Base-by-base conservation (phyloP, 2,329 filamentous ascomycete genomes). In the Colletotrichum nymphaeae region DNA sequence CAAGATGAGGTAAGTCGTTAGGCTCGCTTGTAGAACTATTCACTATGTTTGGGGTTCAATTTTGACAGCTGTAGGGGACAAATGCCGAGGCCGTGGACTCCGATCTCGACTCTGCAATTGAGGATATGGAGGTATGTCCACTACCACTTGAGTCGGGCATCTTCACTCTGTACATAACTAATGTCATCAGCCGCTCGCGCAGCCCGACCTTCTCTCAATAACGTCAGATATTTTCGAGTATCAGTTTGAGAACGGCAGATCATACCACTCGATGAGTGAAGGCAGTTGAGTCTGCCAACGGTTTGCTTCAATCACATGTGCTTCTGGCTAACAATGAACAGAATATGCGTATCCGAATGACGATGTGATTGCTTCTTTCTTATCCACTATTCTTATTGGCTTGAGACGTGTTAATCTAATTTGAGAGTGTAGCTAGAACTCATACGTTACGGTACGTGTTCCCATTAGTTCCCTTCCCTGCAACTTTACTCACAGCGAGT, bases 291-390 rank as follows among this genome's bases (percentile, higher is more conserved):
- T 72, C 32, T 24, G 7, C 22, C 35, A 19, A 16, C 11, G 35
- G 9, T 19, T 57, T 24, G 19, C 24, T 22, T 28, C 22, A 14
- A 14, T 32, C 4, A 8, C 42, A n/a, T 16, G 26, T 53, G 32
- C 14, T 12, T 24, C 9, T 22, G 22, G 5, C 37, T 71, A 42
- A 67, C 6, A 7, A 26, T 0, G 6, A 2, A 5, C 19, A 81
- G 76, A 78, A 76, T 79, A 79, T 69, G 72, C 76, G 1, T 72
- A 78, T 19, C 76, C 77, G 5, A 79, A 78, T 62, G 78, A 80
- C 60, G 75, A 78, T n/a, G n/a, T n/a, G n/a, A n/a, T n/a, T n/a
- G n/a, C n/a, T n/a, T n/a, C n/a, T n/a, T n/a, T n/a, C n/a, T n/a
- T n/a, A n/a, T n/a, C n/a, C 4, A 11, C 3, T 26, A 16, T 28